Evolutionary conservation across 2,329 filamentous ascomycete genomes (phyloP).

Genomic region (Cercospora janseana): DNA sequence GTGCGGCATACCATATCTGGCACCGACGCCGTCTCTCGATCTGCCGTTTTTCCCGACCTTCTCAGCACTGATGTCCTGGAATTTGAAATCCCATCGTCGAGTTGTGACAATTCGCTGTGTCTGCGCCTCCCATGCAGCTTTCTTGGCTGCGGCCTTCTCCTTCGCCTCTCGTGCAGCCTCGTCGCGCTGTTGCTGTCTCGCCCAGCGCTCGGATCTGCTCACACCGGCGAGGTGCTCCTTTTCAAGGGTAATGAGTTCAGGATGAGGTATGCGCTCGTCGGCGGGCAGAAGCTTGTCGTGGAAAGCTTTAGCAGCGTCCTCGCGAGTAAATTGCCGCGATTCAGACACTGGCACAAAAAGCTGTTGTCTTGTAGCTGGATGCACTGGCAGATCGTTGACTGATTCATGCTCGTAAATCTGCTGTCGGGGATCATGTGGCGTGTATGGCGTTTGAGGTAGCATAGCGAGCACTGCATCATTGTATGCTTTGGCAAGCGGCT

Average conservation of each 20-base stretch:
- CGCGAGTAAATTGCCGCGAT: slow-evolving; percentile 63
- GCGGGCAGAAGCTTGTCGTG: slow-evolving; percentile 58
- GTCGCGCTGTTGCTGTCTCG: slow-evolving; percentile 43
- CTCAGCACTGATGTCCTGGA: slow-evolving; percentile 58
- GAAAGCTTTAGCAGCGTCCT: slow-evolving; percentile 64
- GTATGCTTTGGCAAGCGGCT: slow-evolving; percentile 74
- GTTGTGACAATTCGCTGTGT: slow-evolving; percentile 48
- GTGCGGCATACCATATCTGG: slow-evolving; percentile 61
- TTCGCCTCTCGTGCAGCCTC: slow-evolving; percentile 38
- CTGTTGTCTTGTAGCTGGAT: slow-evolving; percentile 54
- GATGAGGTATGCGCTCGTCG: slow-evolving; percentile 63
- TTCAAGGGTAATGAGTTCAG: slow-evolving; percentile 55
- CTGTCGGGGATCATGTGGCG: slow-evolving; percentile 29
- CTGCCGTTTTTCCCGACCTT: slow-evolving; percentile 56
- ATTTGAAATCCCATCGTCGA: slow-evolving; percentile 59
- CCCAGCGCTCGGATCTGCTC: slow-evolving; percentile 43
- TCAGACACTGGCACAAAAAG: slow-evolving; percentile 64
- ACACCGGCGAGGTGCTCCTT: slow-evolving; percentile 44
- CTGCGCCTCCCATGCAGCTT: slow-evolving; percentile 45
- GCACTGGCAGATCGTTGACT: slow-evolving; percentile 63
- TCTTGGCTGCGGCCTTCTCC: slow-evolving; percentile 41
- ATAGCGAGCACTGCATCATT: slow-evolving; percentile 72
- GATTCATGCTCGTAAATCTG: slow-evolving; percentile 55
- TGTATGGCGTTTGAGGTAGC: slow-evolving; percentile 67
- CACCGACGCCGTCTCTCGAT: slow-evolving; percentile 54